Percentiles rank a stretch among this genome's conserved stretches.
These are phyloP conservation scores for Xylaria longipes DNA, from an alignment of 495 filamentous ascomycete species.

Conservation along the genomic window DNA sequence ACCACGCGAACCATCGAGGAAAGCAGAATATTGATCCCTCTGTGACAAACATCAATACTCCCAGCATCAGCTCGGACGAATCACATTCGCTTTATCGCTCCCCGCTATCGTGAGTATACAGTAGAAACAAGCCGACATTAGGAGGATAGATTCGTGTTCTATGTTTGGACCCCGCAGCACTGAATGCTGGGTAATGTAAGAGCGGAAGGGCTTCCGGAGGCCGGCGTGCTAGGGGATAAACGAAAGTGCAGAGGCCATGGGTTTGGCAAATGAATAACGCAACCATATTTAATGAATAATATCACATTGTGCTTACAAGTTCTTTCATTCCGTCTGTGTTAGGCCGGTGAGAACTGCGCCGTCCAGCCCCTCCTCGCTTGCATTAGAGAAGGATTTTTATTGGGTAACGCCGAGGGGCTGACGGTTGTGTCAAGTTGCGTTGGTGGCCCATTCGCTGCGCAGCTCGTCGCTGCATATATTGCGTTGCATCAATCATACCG, in stretches of 20 bases:
- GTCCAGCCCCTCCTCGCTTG: background rate
- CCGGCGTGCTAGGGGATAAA: background rate
- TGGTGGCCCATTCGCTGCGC: slow-evolving; percentile 1
- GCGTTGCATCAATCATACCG: slow-evolving; percentile 15
- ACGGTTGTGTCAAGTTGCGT: background rate
- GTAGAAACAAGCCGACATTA: background rate
- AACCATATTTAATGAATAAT: background rate
- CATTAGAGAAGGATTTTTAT: background rate
- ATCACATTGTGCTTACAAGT: background rate
- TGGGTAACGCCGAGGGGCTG: slow-evolving; percentile 4
- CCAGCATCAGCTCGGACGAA: background rate
- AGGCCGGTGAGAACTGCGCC: slow-evolving; percentile 3
- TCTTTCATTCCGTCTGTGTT: background rate
- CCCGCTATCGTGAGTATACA: background rate
- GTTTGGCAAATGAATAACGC: background rate
- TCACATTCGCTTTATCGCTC: background rate
- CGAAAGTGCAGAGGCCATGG: background rate
- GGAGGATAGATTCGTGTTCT: background rate
- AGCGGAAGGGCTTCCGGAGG: background rate
- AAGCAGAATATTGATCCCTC: background rate
- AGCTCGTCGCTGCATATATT: slow-evolving; percentile 2
- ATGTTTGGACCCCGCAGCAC: background rate
- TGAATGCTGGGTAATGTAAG: background rate
- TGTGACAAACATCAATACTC: background rate
- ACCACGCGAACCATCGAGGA: background rate